Evolutionary conservation across 257 asterid species (phyloP).

Genomic region (Solanum bulbocastanum): DNA sequence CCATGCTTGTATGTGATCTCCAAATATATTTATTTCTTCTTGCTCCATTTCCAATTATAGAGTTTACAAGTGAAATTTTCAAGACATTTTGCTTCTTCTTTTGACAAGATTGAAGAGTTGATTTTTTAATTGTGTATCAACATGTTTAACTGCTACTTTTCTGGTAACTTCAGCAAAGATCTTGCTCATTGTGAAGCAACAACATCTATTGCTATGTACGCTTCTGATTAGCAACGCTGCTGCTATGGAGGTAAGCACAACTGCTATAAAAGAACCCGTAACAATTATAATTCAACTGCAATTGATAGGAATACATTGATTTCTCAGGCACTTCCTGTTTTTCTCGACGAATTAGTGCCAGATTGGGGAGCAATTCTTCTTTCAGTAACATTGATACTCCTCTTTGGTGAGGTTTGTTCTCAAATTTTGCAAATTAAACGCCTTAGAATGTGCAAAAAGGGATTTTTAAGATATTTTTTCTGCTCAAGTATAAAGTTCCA

Average conservation of each 20-base stretch:
- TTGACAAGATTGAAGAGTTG: not conserved
- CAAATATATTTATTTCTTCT: not conserved
- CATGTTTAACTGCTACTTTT: not conserved
- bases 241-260: constrained; percentile 57
- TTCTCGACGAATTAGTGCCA: constrained; percentile 43
- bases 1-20: constrained; percentile 7
- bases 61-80: not conserved
- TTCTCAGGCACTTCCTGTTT: constrained; percentile 80
- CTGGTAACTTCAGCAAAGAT: constrained; percentile 40
- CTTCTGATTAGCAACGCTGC: constrained; percentile 65
- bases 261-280: not conserved
- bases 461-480: not conserved
- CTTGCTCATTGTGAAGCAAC: constrained; percentile 52
- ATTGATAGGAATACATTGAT: not conserved
- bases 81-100: not conserved
- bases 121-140: not conserved
- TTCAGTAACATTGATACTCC: constrained; percentile 63
- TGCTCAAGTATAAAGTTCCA: not conserved
- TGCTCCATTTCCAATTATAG: not conserved
- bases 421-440: not conserved
- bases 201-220: constrained; percentile 76
- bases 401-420: constrained; percentile 68
- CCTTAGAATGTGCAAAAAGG: not conserved
- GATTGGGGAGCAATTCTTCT: constrained; percentile 78
- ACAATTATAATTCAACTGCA: not conserved